Base-by-base conservation (phyloP, 495 filamentous ascomycete genomes). In the Penicillium roqueforti region DNA sequence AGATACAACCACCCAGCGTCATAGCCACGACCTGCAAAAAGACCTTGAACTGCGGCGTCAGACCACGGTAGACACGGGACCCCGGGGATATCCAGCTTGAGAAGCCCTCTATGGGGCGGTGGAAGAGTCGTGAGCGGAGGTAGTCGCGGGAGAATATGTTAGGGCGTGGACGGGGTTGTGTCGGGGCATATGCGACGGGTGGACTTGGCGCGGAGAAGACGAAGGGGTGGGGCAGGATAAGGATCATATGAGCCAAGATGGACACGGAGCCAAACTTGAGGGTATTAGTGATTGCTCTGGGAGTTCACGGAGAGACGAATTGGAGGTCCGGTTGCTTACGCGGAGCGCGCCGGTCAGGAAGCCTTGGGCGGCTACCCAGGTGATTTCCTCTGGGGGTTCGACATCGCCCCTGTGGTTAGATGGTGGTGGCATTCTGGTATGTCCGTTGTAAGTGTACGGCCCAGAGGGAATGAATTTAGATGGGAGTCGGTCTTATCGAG, bases 11-110 rank as follows among this genome's bases (percentile, higher is more conserved):
- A 8, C 91, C 91, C 31, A 93, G 58, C 13, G 88, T 91, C 91
- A 95, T 95, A 49, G 80, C 83, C 19, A 87, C 89, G 75, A 95
- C 88, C 65, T 95, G 91, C 25, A 96, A 71, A 60, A 90, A 95
- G 76, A 92, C 83, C 74, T 96, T 96, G 71, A 95, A 96, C 67
- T 95, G 91, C 18, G 91, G 74, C 2, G 91, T 96, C 58, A 95
- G 65, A 0, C 87, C 82, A 23, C 90, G 82, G 61, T 95, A 96
- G 13, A 96, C 59, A 7, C 89, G 89, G 16, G 84, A 85, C 1
- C 63, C 53, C 8, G 72, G 74, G 7, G 72, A 74, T 47, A 78
- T 58, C 68, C 71, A 75, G 34, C 73, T 68, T 0, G 74, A 77
- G 55, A 77, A 72, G 0, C 73, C 72, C 41, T 75, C 70, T 0